Base-by-base conservation (phyloP, 495 filamentous ascomycete genomes). In the Penicillium silybi region DNA sequence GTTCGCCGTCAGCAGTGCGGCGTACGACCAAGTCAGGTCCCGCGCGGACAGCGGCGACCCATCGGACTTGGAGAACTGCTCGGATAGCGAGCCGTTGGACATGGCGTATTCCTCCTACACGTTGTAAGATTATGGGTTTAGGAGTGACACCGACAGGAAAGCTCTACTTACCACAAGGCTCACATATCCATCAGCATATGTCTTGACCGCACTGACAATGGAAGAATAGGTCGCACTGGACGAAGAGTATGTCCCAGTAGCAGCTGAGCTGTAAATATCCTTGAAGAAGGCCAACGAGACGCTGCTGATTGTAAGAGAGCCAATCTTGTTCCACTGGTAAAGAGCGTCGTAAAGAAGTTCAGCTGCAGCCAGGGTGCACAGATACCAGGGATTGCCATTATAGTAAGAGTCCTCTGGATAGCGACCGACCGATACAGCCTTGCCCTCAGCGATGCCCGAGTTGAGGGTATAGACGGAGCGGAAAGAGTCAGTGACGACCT, bases 401-500 rank as follows among this genome's bases (percentile, higher is more conserved):
- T 83, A 85, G 66, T 88, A 90, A 0, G 67, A 57, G 50, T 90
- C 87, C 56, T 87, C 85, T 2, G 84, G 67, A 64, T 90, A 90
- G 10, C 87, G 71, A 48, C 87, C 87, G n/a, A 88, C 76, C 15
- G 85, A 82, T 26, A 85, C 75, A 8, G 84, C 83, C 6, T 65
- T 27, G 11, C 67, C 67, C 1, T 54, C 48, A 6, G 56, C 44
- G 11, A 66, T 66, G 4, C 67, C 71, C 8, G 74, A 76, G 70
- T 87, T 87, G 59, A 87, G 67, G n/a, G 59, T 50, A 59, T 85
- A 87, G 37, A 81, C 57, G 6, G 68, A 61, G 44, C 80, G 60
- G 73, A 88, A 87, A 3, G 81, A 80, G 57, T 87, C 82, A 4
- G 81, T 78, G 4, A 83, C 69, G 2, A 63, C 74, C 64, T 88